Evolutionary conservation across 805 yeast genomes (phyloP).

Genomic region (Saccharomyces kudriavzevii): DNA sequence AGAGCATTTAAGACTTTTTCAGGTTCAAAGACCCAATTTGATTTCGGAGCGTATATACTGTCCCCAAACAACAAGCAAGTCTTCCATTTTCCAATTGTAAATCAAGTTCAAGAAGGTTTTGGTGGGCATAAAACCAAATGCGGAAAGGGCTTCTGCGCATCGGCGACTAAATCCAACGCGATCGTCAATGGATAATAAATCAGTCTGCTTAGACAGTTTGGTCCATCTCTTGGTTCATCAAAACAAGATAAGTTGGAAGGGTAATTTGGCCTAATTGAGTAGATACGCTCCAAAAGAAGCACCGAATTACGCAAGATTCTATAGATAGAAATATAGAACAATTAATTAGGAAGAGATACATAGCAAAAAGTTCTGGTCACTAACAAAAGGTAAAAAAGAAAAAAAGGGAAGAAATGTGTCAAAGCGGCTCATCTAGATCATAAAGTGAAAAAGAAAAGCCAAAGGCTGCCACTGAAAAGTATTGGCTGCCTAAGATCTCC

Average conservation of each 20-base stretch:
- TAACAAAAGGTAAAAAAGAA: background rate
- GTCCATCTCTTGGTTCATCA: conserved; percentile 59
- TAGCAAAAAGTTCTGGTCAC: background rate
- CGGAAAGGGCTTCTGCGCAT: conserved; percentile 65
- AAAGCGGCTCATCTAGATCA: background rate
- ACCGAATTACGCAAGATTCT: background rate
- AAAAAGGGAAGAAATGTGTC: background rate
- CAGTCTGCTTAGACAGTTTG: conserved; percentile 50
- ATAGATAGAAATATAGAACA: background rate
- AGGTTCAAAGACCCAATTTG: conserved; percentile 50
- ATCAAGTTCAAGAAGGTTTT: conserved; percentile 51
- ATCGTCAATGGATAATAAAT: conserved; percentile 63
- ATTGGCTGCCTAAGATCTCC: too few species aligned
- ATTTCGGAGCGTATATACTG: conserved; percentile 40
- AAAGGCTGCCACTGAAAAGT: background rate
- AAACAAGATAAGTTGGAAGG: conserved; percentile 38
- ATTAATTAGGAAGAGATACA: background rate
- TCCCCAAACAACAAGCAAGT: conserved; percentile 60
- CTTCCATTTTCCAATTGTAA: conserved; percentile 51
- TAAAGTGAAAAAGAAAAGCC: background rate
- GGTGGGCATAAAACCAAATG: conserved; percentile 60
- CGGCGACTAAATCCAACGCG: conserved; percentile 75
- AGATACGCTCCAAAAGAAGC: background rate
- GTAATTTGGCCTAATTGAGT: conserved; percentile 5
- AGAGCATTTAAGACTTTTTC: conserved; percentile 40